Base-by-base conservation (phyloP, 2,329 filamentous ascomycete species). In the Lanzia echinophila region DNA sequence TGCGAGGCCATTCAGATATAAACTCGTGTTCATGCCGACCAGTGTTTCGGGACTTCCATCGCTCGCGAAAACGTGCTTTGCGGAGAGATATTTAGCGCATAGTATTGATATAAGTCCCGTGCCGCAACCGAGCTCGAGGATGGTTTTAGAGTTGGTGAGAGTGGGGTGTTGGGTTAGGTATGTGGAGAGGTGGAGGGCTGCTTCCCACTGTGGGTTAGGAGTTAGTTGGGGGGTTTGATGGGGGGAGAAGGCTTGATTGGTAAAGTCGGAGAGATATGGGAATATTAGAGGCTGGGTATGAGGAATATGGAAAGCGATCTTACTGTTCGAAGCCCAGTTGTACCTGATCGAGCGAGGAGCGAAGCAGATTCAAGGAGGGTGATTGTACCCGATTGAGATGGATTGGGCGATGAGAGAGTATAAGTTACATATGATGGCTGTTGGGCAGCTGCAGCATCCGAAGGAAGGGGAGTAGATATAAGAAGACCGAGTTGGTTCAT, bases 381-480 rank as follows among this genome's bases (percentile, higher is more conserved):
- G 54, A 90, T 77, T 28, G 68, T 65, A 39, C 12, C 33, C 33
- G 10, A 8, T 39, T 47, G 20, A 12, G 31, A 20, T 17, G 47
- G 17, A 36, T 24, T 4, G 39, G 34, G 11, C 20, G 17, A 36
- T 22, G 31, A 49, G 19, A 47, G 20, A 50, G 64, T 64, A 66
- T 95, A 95, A 36, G 85, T 90, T 55, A 95, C 87, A 66, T 85
- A 86, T 32, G 82, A 82, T 67, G 87, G 87, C 61, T 79, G 79
- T 70, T 91, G 88, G 22, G 82, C 87, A 53, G 84, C 79, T 38
- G 77, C 72, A 24, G 78, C 68, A 65, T 90, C 83, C 19, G 83
- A 77, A n/a, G 80, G 82, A 15, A 87, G 70, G 15, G 82, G 80
- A 31, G 78, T 75, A 19, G 78, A 75, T 54, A 95, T 76, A 22